These are phyloP conservation scores for Aspergillus hortae DNA, from an alignment of 2,329 filamentous ascomycete species.

Conservation along the genomic window DNA sequence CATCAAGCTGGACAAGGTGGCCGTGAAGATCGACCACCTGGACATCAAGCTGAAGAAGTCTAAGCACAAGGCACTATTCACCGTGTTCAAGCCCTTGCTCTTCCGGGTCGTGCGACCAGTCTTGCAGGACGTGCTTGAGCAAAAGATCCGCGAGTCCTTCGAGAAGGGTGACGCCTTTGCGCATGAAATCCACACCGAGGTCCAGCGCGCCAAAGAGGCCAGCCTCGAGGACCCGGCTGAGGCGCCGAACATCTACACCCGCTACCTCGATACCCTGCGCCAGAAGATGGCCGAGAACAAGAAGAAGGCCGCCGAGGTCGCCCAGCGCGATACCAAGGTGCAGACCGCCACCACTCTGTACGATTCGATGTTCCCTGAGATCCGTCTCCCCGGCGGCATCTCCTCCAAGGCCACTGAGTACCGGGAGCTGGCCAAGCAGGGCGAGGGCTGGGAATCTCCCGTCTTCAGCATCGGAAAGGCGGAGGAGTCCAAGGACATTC, in stretches of 20 bases:
- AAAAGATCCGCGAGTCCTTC: slow-evolving; percentile 81
- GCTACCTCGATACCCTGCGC: slow-evolving; percentile 74
- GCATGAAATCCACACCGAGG: slow-evolving; percentile 78
- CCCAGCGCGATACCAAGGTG: slow-evolving; percentile 64
- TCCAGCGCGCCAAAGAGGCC: slow-evolving; percentile 66
- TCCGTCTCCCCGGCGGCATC: slow-evolving; percentile 82
- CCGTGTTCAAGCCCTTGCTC: slow-evolving; percentile 79
- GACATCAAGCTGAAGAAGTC: slow-evolving; percentile 91
- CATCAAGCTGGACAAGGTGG: slow-evolving; percentile 90
- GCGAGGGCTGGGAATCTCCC: slow-evolving; percentile 90
- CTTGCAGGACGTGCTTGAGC: slow-evolving; percentile 83
- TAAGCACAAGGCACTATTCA: slow-evolving; percentile 88
- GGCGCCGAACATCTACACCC: slow-evolving; percentile 77
- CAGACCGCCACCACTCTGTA: slow-evolving; percentile 83
- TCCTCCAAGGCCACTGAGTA: slow-evolving; percentile 93
- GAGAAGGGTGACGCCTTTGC: slow-evolving; percentile 68
- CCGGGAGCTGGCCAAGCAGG: slow-evolving; percentile 79
- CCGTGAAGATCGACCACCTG: slow-evolving; percentile 76
- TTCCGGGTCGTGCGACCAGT: slow-evolving; percentile 79
- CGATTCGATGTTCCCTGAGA: slow-evolving; percentile 86
- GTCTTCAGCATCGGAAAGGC: slow-evolving; percentile 86
- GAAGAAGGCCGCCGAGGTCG: slow-evolving; percentile 64
- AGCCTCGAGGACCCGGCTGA: slow-evolving; percentile 67
- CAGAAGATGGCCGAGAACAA: slow-evolving; percentile 71
- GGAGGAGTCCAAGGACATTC: slow-evolving; percentile 67